phyloP scores from a whole-genome alignment of 2,329 filamentous ascomycete genomes.

The Colletotrichum sp. region DNA sequence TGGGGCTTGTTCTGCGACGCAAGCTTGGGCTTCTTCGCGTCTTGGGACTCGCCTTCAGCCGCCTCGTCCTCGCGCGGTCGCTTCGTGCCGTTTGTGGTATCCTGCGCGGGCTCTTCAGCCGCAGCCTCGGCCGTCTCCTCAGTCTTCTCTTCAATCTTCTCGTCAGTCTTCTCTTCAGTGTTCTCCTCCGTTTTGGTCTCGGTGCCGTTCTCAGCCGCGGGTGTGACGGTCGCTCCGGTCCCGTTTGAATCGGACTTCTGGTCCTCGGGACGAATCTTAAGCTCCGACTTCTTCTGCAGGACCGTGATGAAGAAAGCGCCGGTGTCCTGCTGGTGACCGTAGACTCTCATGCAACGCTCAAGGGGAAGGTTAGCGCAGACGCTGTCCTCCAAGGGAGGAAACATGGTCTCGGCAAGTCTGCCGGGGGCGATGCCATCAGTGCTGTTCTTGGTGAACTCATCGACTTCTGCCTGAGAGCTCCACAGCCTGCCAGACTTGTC shows the following conservation, averaged over 20 bases:
- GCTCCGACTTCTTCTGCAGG: constrained; percentile 88
- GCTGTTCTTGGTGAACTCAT: constrained; percentile 67
- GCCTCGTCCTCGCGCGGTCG: constrained; percentile 34
- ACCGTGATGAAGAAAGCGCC: constrained; percentile 98
- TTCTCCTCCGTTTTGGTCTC: constrained; percentile 12
- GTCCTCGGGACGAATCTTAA: constrained; percentile 68
- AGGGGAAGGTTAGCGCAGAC: constrained; percentile 73
- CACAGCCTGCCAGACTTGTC: constrained; percentile 83
- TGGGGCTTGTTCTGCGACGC: constrained; percentile 32
- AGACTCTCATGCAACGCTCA: constrained; percentile 91
- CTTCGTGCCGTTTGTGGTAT: constrained; percentile 31
- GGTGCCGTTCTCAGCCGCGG: constrained; percentile 15
- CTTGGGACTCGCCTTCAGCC: constrained; percentile 34
- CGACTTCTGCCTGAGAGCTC: constrained; percentile 82
- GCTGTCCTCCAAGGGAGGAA: constrained; percentile 64
- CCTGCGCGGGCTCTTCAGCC: constrained; percentile 19
- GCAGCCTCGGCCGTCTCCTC: background rate
- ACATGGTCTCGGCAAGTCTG: constrained; percentile 82
- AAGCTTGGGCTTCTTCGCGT: constrained; percentile 46
- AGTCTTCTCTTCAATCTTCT: background rate
- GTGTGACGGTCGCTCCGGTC: constrained; percentile 13
- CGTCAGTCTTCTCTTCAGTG: constrained; percentile 13
- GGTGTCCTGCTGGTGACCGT: constrained; percentile 94
- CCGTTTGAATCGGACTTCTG: constrained; percentile 56
- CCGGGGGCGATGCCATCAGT: constrained; percentile 66